A percentile compares a stretch with the other conserved stretches of the same genome.
Conservation (phyloP, 192 early-diverging fungal species). For the Umbelopsis isabellina region DNA sequence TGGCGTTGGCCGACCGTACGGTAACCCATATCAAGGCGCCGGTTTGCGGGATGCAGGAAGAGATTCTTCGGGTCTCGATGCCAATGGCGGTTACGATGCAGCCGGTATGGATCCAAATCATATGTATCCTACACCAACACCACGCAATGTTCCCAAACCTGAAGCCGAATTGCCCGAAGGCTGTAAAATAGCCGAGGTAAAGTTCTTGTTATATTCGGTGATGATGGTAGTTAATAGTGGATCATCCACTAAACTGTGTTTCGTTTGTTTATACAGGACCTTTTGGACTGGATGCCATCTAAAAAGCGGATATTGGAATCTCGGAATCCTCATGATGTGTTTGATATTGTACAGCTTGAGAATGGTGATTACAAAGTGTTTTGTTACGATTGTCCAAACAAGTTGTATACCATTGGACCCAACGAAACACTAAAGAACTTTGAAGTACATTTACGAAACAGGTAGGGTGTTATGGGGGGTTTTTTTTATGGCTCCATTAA, state of each 20-base stretch:
- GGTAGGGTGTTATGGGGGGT: background rate
- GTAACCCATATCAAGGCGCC: background rate
- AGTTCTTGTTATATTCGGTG: background rate
- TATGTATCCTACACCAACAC: constrained; percentile 10
- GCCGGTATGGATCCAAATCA: background rate
- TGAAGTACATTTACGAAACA: constrained; percentile 26
- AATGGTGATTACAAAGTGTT: constrained; percentile 20
- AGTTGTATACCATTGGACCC: constrained; percentile 19
- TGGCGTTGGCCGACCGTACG: background rate
- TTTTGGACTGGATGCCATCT: constrained; percentile 22
- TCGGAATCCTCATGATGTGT: constrained; percentile 20
- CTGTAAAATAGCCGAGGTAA: constrained; percentile 9
- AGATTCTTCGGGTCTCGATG: background rate
- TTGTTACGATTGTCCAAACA: constrained; percentile 25
- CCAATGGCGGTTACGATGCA: background rate
- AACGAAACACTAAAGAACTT: constrained; percentile 24
- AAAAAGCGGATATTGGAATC: constrained; percentile 10
- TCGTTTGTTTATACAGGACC: background rate
- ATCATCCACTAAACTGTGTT: background rate
- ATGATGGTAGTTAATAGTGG: background rate
- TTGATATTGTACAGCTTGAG: constrained; percentile 21
- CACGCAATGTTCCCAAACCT: constrained; percentile 9
- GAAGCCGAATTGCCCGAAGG: constrained; percentile 16
- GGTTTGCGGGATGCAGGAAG: background rate
- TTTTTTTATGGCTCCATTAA: background rate